Conservation (phyloP, 2,329 filamentous ascomycete species). For the Malbranchea cinnamomea region DNA sequence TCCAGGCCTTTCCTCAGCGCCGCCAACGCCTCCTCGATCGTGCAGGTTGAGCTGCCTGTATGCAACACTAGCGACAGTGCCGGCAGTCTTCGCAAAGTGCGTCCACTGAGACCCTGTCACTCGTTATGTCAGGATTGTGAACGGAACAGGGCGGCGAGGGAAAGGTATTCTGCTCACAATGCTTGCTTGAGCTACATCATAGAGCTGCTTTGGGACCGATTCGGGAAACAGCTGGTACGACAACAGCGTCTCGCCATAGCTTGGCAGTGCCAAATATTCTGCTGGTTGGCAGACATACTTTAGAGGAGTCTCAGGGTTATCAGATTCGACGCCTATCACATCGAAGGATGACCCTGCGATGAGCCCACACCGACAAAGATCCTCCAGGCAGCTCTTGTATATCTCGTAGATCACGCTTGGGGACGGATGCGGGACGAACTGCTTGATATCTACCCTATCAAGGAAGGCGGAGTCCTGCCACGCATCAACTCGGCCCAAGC, state of each 20-base stretch:
- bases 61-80: conserved; percentile 28
- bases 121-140: too few relatives aligned
- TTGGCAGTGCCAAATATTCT: conserved; percentile 13
- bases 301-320: conserved; percentile 13
- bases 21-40: conserved; percentile 22
- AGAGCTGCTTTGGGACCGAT: conserved; percentile 16
- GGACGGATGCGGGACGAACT: conserved; percentile 28
- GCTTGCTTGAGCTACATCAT: conserved; percentile 16
- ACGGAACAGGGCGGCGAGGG: too few relatives aligned
- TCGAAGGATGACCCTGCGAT: conserved; percentile 18
- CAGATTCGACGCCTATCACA: conserved; percentile 12
- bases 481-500: neutral
- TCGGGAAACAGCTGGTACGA: conserved; percentile 17
- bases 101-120: conserved; percentile 25
- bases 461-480: conserved; percentile 32
- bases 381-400: conserved; percentile 32
- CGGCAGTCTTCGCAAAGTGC: conserved; percentile 28
- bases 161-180: conserved; percentile 13
- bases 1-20: conserved; percentile 23
- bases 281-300: conserved; percentile 17
- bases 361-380: conserved; percentile 25
- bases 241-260: conserved; percentile 17
- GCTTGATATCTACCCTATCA: conserved; percentile 34
- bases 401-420: conserved; percentile 32
- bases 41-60: conserved; percentile 19